phyloP scores from a whole-genome alignment of 2,329 filamentous ascomycete genomes.

The Talaromyces marneffei region DNA sequence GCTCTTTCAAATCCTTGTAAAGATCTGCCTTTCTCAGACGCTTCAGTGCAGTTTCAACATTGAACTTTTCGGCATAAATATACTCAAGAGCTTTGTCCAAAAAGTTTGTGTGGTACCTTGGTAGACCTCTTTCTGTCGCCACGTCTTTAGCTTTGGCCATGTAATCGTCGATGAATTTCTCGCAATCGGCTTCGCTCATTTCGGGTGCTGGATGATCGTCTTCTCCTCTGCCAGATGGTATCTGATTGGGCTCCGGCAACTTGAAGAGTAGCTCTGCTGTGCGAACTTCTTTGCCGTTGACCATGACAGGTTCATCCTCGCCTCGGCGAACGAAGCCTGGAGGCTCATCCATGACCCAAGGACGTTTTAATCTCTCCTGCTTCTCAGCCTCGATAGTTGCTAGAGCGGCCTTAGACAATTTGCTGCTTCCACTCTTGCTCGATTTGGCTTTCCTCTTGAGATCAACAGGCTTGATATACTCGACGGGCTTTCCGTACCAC shows the following conservation, averaged over 20 bases:
- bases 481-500: conserved; percentile 82
- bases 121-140: conserved; percentile 62
- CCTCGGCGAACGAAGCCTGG: conserved; percentile 78
- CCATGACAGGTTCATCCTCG: conserved; percentile 61
- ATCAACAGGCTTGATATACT: conserved; percentile 83
- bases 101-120: conserved; percentile 74
- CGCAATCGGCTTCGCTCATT: conserved; percentile 36
- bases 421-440: conserved; percentile 66
- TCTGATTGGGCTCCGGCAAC: conserved; percentile 55
- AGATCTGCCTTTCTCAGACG: conserved; percentile 63
- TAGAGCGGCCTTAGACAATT: conserved; percentile 71
- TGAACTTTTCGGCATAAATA: conserved; percentile 65
- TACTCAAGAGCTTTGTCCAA: conserved; percentile 75
- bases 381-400: conserved; percentile 79
- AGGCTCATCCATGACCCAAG: conserved; percentile 90
- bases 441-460: conserved; percentile 69
- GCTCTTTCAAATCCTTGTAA: conserved; percentile 72
- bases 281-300: conserved; percentile 63
- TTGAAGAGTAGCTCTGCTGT: conserved; percentile 75
- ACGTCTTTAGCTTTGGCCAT: conserved; percentile 64
- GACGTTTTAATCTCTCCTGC: conserved; percentile 69
- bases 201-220: conserved; percentile 35
- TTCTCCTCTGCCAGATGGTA: conserved; percentile 39
- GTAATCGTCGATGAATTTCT: conserved; percentile 66
- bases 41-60: conserved; percentile 64